phyloP scores from a whole-genome alignment of 2,329 filamentous ascomycete genomes.

The Cladophialophora bantiana region DNA sequence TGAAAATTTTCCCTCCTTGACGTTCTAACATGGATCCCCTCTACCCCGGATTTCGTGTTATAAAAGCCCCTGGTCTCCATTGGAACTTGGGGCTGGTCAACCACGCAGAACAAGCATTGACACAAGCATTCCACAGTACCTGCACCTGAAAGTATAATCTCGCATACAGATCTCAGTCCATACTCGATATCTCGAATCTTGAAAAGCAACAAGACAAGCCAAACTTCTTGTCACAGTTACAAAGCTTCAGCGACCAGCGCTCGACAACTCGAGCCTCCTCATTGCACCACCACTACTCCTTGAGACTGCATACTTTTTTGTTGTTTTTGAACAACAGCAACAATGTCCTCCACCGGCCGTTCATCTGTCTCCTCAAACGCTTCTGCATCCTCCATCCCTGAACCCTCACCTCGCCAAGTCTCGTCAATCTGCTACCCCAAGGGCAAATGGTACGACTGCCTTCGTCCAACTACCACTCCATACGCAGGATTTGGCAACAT shows the following conservation, averaged over 20 bases:
- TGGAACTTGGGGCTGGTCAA: conserved; percentile 10
- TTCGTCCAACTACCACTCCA: conserved; percentile 27
- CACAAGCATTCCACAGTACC: conserved; percentile 6
- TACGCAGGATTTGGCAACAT: conserved; percentile 30
- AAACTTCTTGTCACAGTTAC: not conserved
- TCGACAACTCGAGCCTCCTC: not conserved
- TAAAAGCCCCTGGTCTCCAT: conserved; percentile 5
- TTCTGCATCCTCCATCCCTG: conserved; percentile 8
- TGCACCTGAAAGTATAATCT: conserved; percentile 1
- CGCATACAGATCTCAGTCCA: not conserved
- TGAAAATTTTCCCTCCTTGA: conserved; percentile 8
- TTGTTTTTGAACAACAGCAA: not conserved
- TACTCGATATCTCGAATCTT: not conserved
- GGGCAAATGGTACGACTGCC: conserved; percentile 35
- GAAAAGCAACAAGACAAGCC: not conserved
- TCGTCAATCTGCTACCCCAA: conserved; percentile 29
- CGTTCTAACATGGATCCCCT: not conserved
- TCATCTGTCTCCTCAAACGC: conserved; percentile 11
- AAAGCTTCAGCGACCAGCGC: not conserved
- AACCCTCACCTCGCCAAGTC: conserved; percentile 16
- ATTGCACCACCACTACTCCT: not conserved
- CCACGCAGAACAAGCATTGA: conserved; percentile 18
- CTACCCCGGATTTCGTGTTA: conserved; percentile 15
- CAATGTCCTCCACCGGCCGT: conserved; percentile 11
- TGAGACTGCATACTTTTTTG: not conserved